Evolutionary conservation across 108 stramenopile species (phyloP).

Genomic region (Craspedostauros australis): DNA sequence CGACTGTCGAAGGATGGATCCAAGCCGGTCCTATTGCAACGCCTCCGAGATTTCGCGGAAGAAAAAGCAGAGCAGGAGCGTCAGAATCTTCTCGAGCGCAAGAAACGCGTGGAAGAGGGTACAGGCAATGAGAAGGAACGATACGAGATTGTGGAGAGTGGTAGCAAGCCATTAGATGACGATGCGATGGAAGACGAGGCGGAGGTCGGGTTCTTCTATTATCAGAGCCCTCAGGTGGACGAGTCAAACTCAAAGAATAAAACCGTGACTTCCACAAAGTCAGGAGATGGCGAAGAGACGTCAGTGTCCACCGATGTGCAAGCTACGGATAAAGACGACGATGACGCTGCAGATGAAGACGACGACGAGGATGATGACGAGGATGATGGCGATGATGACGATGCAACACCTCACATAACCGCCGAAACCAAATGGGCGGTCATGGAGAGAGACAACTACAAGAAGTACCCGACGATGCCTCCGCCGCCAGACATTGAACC

Average conservation of each 20-base stretch:
- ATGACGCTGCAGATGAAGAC: too few species aligned
- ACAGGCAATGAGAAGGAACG: conserved; percentile 36
- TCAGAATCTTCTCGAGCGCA: conserved; percentile 29
- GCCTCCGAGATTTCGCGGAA: conserved; percentile 51
- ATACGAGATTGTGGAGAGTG: conserved; percentile 23
- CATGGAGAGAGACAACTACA: conserved; percentile 9
- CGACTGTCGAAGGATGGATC: conserved; percentile 41
- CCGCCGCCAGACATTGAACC: conserved; percentile 45
- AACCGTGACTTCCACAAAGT: not conserved
- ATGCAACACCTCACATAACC: conserved; percentile 4
- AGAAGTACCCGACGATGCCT: conserved; percentile 44
- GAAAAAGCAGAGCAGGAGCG: conserved; percentile 46
- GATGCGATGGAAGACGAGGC: conserved; percentile 32
- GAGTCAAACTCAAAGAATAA: not conserved
- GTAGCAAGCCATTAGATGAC: not conserved
- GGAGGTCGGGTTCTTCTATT: conserved; percentile 48
- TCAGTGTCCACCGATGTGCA: too few species aligned
- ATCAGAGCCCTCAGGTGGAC: not conserved
- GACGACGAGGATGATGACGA: conserved; percentile 8
- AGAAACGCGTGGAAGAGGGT: conserved; percentile 50
- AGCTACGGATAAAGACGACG: too few species aligned
- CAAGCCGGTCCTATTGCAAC: conserved; percentile 52
- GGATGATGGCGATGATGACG: conserved; percentile 2
- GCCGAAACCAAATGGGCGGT: conserved; percentile 9
- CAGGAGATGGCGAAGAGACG: not conserved